Evolutionary conservation across 495 filamentous ascomycete species (phyloP).

Genomic region (Rhypophila decipiens): DNA sequence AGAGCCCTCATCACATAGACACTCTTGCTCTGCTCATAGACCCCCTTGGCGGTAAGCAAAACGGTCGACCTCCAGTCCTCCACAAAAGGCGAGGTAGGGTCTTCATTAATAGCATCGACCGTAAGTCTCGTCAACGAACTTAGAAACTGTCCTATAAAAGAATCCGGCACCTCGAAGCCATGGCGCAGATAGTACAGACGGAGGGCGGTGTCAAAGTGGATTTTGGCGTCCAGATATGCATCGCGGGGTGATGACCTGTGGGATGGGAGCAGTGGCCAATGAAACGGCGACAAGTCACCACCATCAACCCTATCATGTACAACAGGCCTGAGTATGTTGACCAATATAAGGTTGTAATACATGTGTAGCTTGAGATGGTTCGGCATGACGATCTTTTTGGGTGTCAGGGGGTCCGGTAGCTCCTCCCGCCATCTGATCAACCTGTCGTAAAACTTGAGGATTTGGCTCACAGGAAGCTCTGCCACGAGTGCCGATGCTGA

Average conservation of each 20-base stretch:
- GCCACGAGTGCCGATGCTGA: constrained; percentile 1
- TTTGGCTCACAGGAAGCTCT: constrained; percentile 13
- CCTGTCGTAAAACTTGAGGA: constrained; percentile 23
- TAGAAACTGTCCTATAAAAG: constrained; percentile 28
- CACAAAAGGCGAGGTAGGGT: constrained; percentile 6
- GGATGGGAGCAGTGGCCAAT: too few species aligned
- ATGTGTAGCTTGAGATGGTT: constrained; percentile 32
- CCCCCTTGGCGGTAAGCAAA: constrained; percentile 29
- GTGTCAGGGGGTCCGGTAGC: constrained; percentile 28
- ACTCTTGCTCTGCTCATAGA: constrained; percentile 27
- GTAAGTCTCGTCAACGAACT: constrained; percentile 23
- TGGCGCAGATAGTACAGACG: constrained; percentile 38
- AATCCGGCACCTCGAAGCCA: constrained; percentile 29
- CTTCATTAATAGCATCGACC: constrained; percentile 18
- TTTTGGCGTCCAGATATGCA: constrained; percentile 18
- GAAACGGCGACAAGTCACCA: too few species aligned
- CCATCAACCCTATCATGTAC: constrained; percentile 13
- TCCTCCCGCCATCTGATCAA: constrained; percentile 18
- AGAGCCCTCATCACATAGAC: constrained; percentile 22
- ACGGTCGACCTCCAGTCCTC: constrained; percentile 27
- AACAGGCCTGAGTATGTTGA: constrained; percentile 17
- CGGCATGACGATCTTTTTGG: constrained; percentile 28
- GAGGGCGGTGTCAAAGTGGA: constrained; percentile 27
- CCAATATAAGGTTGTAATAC: constrained; percentile 21
- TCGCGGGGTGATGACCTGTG: constrained; percentile 9